phyloP scores from a whole-genome alignment of 768 basidiomycete species.

The Hysterangium stoloniferum region DNA sequence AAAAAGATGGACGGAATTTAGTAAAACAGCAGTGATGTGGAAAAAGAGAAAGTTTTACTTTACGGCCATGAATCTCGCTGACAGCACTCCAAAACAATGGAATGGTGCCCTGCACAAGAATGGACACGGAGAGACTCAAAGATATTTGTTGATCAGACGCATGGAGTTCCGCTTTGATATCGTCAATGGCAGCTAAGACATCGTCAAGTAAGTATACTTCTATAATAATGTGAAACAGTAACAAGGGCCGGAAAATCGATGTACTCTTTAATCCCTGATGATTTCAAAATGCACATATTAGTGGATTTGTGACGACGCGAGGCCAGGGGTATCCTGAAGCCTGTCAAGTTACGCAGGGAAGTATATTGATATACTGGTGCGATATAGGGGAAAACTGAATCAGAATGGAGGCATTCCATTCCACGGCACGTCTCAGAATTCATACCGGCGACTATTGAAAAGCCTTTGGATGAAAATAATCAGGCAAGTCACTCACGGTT shows the following conservation, averaged over 20 bases:
- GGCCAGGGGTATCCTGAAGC: not conserved
- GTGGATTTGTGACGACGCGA: not conserved
- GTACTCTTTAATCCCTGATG: not conserved
- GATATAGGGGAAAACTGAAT: not conserved
- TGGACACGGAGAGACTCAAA: conserved; percentile 63
- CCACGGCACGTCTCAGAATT: not conserved
- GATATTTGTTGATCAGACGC: conserved; percentile 58
- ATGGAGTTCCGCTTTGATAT: conserved; percentile 51
- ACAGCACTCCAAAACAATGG: conserved; percentile 64
- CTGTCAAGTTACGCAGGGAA: too few species aligned
- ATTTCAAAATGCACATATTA: not conserved
- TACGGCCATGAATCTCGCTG: conserved; percentile 71
- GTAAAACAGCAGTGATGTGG: not conserved
- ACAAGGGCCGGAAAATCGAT: not conserved
- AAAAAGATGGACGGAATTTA: not conserved
- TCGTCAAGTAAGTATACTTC: not conserved
- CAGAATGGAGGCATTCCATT: not conserved
- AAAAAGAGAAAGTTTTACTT: conserved; percentile 31
- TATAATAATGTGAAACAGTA: not conserved
- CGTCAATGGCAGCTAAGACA: conserved; percentile 48
- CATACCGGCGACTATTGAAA: not conserved
- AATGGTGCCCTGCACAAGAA: conserved; percentile 58
- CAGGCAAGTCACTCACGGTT: conserved; percentile 40
- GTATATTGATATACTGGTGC: too few species aligned
- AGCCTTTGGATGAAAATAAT: not conserved